These are phyloP conservation scores for Boletus sp. DNA, from an alignment of 768 basidiomycete genomes.

Conservation along the genomic window DNA sequence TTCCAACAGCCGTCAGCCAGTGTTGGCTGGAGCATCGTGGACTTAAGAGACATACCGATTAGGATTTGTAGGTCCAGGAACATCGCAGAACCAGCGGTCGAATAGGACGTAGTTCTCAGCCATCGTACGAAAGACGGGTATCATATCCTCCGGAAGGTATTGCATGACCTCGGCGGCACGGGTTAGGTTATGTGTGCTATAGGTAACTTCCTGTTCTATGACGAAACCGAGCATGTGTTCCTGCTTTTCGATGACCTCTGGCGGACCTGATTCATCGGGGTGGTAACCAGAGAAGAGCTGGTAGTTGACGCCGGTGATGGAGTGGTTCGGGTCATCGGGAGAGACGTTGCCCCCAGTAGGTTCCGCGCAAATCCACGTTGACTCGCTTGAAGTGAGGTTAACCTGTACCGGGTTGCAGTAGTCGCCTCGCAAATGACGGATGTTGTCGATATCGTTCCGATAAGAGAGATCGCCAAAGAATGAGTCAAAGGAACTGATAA, in stretches of 20 bases:
- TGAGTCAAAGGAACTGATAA: slow-evolving; percentile 23
- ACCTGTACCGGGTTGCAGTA: slow-evolving; percentile 27
- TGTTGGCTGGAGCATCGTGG: background rate
- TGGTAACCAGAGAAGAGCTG: slow-evolving; percentile 23
- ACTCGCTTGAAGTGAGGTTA: slow-evolving; percentile 12
- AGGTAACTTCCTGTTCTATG: slow-evolving; percentile 18
- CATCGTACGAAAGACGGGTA: slow-evolving; percentile 24
- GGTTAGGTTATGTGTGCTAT: slow-evolving; percentile 5
- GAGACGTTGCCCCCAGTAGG: slow-evolving; percentile 17
- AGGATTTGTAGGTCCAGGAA: slow-evolving; percentile 27
- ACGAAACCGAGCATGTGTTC: slow-evolving; percentile 26
- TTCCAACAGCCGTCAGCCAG: background rate
- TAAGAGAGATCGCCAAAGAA: slow-evolving; percentile 29
- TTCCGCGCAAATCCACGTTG: slow-evolving; percentile 18
- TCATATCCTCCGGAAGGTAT: slow-evolving; percentile 23
- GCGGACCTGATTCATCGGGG: slow-evolving; percentile 15
- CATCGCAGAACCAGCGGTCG: slow-evolving; percentile 26
- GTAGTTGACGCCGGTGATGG: slow-evolving; percentile 23
- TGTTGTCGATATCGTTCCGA: slow-evolving; percentile 22
- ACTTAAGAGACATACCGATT: slow-evolving; percentile 14
- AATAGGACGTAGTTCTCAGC: slow-evolving; percentile 26
- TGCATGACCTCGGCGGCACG: slow-evolving; percentile 20
- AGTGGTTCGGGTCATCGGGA: slow-evolving; percentile 27
- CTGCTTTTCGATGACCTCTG: background rate
- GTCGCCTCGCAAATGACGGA: slow-evolving; percentile 17